Evolutionary conservation across 345 rosid genomes (phyloP).

Genomic region (Cardamine occulta): DNA sequence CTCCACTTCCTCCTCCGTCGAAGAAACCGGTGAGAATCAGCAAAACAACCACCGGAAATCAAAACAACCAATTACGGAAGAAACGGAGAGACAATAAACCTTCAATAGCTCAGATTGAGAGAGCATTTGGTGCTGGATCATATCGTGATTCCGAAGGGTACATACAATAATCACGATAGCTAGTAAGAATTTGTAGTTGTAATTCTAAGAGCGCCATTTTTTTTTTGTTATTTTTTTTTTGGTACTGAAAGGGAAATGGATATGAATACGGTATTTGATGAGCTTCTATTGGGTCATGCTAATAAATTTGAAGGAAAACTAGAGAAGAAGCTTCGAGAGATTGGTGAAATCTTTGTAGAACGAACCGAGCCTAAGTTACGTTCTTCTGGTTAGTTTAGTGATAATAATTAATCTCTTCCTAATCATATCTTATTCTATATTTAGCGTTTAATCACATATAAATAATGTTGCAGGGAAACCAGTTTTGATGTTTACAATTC

Average conservation of each 20-base stretch:
- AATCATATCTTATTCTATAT: neutral
- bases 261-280: slow-evolving; percentile 52
- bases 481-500: slow-evolving; percentile 49
- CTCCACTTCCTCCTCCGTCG: slow-evolving; percentile 29
- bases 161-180: neutral
- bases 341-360: slow-evolving; percentile 62
- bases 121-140: slow-evolving; percentile 81
- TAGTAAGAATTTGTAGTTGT: neutral
- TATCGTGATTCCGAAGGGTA: slow-evolving; percentile 72
- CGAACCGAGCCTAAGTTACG: slow-evolving; percentile 54
- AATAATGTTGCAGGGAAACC: slow-evolving; percentile 55
- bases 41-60: slow-evolving; percentile 12
- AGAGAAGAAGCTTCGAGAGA: slow-evolving; percentile 73
- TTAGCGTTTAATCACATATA: neutral
- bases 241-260: slow-evolving; percentile 53
- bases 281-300: slow-evolving; percentile 51
- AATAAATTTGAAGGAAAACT: slow-evolving; percentile 55
- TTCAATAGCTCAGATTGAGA: slow-evolving; percentile 61
- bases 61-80: slow-evolving; percentile 28
- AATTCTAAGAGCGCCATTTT: neutral
- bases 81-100: slow-evolving; percentile 47
- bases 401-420: neutral
- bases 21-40: slow-evolving; percentile 21
- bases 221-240: neutral
- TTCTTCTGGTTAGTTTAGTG: slow-evolving; percentile 55